These are phyloP conservation scores for Phytophthora sp. DNA, from an alignment of 352 stramenopile genomes.

Conservation along the genomic window DNA sequence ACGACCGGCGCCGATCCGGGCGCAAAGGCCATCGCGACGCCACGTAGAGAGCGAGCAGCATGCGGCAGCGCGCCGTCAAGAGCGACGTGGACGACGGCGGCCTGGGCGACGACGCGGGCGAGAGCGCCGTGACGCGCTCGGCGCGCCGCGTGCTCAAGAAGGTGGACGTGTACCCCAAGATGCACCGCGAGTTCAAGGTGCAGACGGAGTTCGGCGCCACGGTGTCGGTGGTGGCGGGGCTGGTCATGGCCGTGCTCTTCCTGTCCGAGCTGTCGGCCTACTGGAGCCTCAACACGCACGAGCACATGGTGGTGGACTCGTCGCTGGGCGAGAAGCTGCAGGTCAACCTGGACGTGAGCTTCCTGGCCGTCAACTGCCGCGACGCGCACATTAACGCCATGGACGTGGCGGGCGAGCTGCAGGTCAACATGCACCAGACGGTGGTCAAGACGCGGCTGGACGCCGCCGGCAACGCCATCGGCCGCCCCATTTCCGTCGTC, in stretches of 20 bases:
- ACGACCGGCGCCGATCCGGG: slow-evolving; percentile 8
- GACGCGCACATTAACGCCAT: slow-evolving; percentile 99
- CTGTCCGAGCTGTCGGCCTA: slow-evolving; percentile 85
- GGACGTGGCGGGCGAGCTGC: slow-evolving; percentile 98
- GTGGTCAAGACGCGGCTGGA: slow-evolving; percentile 94
- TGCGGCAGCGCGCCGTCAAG: slow-evolving; percentile 67
- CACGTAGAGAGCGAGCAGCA: slow-evolving; percentile 14
- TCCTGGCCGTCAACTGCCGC: slow-evolving; percentile 95
- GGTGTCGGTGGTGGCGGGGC: slow-evolving; percentile 14
- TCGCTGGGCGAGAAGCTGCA: slow-evolving; percentile 94
- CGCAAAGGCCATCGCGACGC: slow-evolving; percentile 6
- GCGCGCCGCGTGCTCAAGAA: slow-evolving; percentile 75
- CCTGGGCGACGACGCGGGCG: slow-evolving; percentile 28
- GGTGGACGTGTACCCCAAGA: slow-evolving; percentile 95
- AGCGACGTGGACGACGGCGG: slow-evolving; percentile 64
- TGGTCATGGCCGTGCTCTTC: slow-evolving; percentile 36
- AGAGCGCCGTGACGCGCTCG: slow-evolving; percentile 47
- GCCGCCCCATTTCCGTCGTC: slow-evolving; percentile 52
- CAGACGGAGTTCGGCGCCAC: slow-evolving; percentile 93
- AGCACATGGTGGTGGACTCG: slow-evolving; percentile 97
- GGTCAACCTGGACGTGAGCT: slow-evolving; percentile 99
- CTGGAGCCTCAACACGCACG: slow-evolving; percentile 85
- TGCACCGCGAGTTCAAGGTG: slow-evolving; percentile 96
- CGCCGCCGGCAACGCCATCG: slow-evolving; percentile 70
- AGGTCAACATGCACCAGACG: slow-evolving; percentile 96